Evolutionary conservation across 2,329 filamentous ascomycete species (phyloP).

Genomic region (Diaporthe batatas): DNA sequence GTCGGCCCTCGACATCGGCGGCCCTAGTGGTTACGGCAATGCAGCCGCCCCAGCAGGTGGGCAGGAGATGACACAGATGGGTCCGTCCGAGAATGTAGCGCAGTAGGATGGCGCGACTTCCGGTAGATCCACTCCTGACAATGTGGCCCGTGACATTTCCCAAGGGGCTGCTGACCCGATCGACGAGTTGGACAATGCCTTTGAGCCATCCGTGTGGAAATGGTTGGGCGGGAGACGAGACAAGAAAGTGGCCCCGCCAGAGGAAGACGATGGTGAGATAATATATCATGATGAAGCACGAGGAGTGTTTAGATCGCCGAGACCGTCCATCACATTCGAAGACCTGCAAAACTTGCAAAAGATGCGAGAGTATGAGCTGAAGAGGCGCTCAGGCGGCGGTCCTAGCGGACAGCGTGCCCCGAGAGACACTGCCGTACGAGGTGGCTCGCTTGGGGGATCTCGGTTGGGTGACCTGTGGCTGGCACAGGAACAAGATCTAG

Average conservation of each 20-base stretch:
- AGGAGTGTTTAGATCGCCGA: conserved; percentile 38
- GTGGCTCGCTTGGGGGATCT: not conserved
- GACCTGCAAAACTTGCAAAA: conserved; percentile 37
- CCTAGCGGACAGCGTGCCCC: too few relatives aligned
- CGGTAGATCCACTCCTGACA: conserved; percentile 35
- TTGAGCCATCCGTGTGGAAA: not conserved
- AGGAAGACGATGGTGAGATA: conserved; percentile 10
- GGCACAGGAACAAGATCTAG: not conserved
- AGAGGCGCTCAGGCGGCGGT: not conserved
- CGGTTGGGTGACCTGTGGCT: conserved; percentile 14
- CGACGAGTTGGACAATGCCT: not conserved
- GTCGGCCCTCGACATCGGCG: conserved; percentile 31
- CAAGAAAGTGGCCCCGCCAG: not conserved
- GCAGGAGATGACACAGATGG: conserved; percentile 41
- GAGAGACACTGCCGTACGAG: not conserved
- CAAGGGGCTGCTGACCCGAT: not conserved
- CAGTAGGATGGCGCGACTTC: conserved; percentile 42
- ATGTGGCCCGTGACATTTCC: not conserved
- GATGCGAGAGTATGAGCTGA: conserved; percentile 18
- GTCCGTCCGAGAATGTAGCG: conserved; percentile 36
- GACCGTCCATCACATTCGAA: conserved; percentile 37
- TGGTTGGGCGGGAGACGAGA: not conserved
- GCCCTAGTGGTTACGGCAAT: conserved; percentile 14
- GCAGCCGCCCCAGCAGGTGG: not conserved
- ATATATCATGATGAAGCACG: conserved; percentile 37